Conservation (phyloP, 192 early-diverging fungal genomes). For the Funneliformis geosporum region DNA sequence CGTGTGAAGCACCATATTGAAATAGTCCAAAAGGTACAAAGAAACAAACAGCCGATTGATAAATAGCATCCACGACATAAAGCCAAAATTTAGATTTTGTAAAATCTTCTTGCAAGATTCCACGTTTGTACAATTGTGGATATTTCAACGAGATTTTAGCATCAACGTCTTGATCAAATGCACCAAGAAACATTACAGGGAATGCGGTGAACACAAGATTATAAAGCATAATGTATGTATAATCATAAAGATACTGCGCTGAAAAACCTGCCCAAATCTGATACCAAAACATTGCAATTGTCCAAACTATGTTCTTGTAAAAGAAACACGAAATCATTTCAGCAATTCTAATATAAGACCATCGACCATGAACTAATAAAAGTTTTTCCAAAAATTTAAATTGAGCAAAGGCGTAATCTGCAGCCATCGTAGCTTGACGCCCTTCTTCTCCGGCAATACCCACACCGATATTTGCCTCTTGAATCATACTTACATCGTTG, state of each 20-base stretch:
- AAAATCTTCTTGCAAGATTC: conserved; percentile 73
- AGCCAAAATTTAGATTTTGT: conserved; percentile 75
- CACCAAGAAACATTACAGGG: conserved; percentile 72
- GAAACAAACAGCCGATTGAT: conserved; percentile 72
- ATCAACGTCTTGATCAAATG: conserved; percentile 84
- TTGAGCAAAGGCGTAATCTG: conserved; percentile 91
- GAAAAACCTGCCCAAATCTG: conserved; percentile 89
- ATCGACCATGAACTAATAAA: conserved; percentile 90
- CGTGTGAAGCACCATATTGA: conserved; percentile 47
- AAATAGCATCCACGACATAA: conserved; percentile 67
- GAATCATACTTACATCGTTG: conserved; percentile 98
- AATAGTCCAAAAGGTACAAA: conserved; percentile 63
- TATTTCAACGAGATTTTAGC: conserved; percentile 63
- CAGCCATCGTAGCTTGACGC: conserved; percentile 88
- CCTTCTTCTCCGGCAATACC: conserved; percentile 96
- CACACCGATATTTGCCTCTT: conserved; percentile 93
- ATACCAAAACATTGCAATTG: conserved; percentile 86
- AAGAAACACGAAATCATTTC: conserved; percentile 92
- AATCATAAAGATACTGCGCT: conserved; percentile 78
- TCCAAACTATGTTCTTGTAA: conserved; percentile 94
- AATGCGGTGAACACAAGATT: conserved; percentile 87
- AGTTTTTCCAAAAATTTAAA: conserved; percentile 84
- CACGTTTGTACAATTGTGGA: conserved; percentile 80
- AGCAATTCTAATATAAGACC: conserved; percentile 85
- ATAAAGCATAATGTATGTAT: conserved; percentile 86